phyloP scores from a whole-genome alignment of 257 asterid species.

The Solanum piurae region DNA sequence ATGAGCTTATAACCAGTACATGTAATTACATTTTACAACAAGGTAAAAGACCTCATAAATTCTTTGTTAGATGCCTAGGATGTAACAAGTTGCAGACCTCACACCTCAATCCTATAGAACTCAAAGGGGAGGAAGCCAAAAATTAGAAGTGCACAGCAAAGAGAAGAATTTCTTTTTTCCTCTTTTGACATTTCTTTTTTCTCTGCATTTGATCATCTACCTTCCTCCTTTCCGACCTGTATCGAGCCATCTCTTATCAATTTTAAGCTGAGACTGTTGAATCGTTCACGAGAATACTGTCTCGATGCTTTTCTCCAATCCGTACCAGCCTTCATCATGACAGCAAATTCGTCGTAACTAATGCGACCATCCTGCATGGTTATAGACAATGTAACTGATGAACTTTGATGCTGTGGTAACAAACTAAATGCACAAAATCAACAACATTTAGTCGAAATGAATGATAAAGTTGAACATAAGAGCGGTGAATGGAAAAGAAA shows the following conservation, averaged over 20 bases:
- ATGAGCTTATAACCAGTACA: background rate
- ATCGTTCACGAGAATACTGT: slow-evolving; percentile 20
- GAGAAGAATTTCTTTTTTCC: background rate
- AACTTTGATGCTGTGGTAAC: background rate
- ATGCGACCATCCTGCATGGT: slow-evolving; percentile 21
- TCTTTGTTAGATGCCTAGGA: background rate
- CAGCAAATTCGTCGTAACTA: slow-evolving; percentile 19
- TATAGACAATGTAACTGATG: background rate
- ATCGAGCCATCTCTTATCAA: slow-evolving; percentile 18
- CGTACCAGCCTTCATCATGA: slow-evolving; percentile 26
- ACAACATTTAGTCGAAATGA: background rate
- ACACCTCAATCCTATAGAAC: background rate
- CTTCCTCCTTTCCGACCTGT: slow-evolving; percentile 1
- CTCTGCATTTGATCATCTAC: background rate
- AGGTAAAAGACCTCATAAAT: background rate
- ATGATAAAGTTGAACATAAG: background rate
- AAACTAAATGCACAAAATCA: background rate
- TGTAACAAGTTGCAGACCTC: background rate
- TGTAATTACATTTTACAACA: background rate
- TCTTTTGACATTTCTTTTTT: background rate
- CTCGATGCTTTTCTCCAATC: slow-evolving; percentile 29
- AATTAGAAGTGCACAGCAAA: background rate
- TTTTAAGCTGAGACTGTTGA: slow-evolving; percentile 21
- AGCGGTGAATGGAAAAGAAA: background rate
- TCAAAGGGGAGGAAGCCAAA: background rate